phyloP scores from a whole-genome alignment of 345 rosid genomes.

The Isatis tinctoria region DNA sequence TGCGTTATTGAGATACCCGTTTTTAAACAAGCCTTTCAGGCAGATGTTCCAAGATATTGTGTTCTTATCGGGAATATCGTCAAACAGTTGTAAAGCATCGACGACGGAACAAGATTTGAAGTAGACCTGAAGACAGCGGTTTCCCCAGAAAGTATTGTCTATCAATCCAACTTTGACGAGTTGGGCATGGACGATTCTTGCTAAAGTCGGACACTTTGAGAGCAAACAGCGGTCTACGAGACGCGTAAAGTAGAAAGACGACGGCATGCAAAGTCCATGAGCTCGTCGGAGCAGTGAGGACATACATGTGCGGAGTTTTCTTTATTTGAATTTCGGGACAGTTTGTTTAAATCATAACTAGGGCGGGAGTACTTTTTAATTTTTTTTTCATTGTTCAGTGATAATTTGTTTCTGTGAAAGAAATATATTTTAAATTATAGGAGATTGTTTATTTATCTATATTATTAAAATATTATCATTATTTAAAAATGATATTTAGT shows the following conservation, averaged over 20 bases:
- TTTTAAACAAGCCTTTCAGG: constrained; percentile 40
- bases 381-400: not conserved
- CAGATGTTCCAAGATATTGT: constrained; percentile 62
- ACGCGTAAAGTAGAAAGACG: constrained; percentile 34
- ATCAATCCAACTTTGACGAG: constrained; percentile 49
- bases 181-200: constrained; percentile 50
- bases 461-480: no score
- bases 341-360: not conserved
- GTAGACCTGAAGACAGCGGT: constrained; percentile 67
- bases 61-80: constrained; percentile 46
- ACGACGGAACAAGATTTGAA: constrained; percentile 35
- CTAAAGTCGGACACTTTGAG: constrained; percentile 29
- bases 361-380: not conserved
- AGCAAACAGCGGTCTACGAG: constrained; percentile 46
- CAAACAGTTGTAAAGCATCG: constrained; percentile 44
- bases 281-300: constrained; percentile 34
- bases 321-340: not conserved
- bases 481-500: no score
- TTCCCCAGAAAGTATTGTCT: constrained; percentile 53
- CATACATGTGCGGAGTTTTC: constrained; percentile 21
- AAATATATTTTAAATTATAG: no score
- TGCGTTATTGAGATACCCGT: constrained; percentile 29
- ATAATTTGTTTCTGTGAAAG: no score
- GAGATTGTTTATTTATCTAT: no score
- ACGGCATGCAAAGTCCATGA: constrained; percentile 35